phyloP scores from a whole-genome alignment of 2,329 filamentous ascomycete genomes.

The Cercospora sp. region DNA sequence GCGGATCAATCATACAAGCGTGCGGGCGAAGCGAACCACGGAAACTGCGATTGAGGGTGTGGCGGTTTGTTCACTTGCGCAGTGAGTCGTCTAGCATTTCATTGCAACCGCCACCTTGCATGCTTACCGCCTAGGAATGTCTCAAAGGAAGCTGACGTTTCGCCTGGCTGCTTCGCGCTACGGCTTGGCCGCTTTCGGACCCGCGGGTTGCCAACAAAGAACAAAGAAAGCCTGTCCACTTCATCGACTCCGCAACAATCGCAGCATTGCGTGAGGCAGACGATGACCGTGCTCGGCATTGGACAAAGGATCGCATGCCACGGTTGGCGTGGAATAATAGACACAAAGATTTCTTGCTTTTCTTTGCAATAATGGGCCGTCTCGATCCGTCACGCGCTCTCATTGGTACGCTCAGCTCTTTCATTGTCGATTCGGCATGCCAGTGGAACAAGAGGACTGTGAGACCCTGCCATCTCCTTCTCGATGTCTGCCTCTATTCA shows the following conservation, averaged over 20 bases:
- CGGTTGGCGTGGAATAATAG: constrained; percentile 36
- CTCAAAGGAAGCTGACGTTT: constrained; percentile 35
- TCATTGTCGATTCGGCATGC: constrained; percentile 38
- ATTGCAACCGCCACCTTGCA: constrained; percentile 26
- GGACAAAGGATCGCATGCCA: constrained; percentile 39
- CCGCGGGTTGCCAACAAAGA: constrained; percentile 38
- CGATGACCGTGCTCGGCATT: constrained; percentile 35
- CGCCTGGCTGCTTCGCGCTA: constrained; percentile 28
- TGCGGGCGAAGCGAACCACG: constrained; percentile 13
- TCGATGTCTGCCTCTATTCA: constrained; percentile 36
- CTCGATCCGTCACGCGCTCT: constrained; percentile 33
- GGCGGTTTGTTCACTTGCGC: constrained; percentile 31
- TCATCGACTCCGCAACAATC: constrained; percentile 37
- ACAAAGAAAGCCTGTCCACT: constrained; percentile 36
- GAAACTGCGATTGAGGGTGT: constrained; percentile 19
- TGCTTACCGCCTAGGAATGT: constrained; percentile 38
- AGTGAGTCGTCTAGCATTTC: constrained; percentile 35
- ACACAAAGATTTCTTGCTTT: constrained; percentile 35
- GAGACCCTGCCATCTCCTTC: constrained; percentile 34
- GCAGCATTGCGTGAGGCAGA: constrained; percentile 30
- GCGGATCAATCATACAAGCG: constrained; percentile 3
- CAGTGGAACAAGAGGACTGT: constrained; percentile 37
- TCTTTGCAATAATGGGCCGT: constrained; percentile 33
- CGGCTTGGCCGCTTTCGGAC: constrained; percentile 38
- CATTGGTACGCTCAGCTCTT: constrained; percentile 34